Conservation (phyloP, 495 filamentous ascomycete species). For the Penicillium goetzii region DNA sequence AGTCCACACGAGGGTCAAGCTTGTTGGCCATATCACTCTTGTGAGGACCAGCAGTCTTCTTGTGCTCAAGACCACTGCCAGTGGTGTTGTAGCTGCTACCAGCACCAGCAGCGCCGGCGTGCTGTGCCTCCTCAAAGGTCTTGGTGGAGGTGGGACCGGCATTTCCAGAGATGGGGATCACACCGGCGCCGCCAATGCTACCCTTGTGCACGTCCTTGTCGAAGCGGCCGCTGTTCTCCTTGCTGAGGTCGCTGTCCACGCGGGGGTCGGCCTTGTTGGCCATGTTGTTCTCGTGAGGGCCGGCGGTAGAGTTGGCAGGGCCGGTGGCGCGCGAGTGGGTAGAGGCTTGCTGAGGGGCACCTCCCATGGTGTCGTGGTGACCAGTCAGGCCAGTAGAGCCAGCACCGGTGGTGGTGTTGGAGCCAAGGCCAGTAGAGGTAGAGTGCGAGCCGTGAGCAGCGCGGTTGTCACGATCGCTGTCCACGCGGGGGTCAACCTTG, state of each 20-base stretch:
- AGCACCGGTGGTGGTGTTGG: background rate
- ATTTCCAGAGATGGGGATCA: constrained; percentile 22
- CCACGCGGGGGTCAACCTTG: constrained; percentile 26
- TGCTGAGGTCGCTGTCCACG: constrained; percentile 51
- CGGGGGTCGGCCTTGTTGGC: constrained; percentile 56
- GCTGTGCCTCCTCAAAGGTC: constrained; percentile 27
- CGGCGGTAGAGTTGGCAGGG: constrained; percentile 34
- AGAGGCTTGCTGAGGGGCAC: constrained; percentile 43
- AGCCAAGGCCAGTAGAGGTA: constrained; percentile 3
- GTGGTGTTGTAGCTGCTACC: constrained; percentile 38
- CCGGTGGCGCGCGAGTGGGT: constrained; percentile 29
- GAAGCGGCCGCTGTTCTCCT: constrained; percentile 26
- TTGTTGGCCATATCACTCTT: constrained; percentile 59
- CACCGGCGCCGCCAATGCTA: constrained; percentile 20
- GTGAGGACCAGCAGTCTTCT: constrained; percentile 38
- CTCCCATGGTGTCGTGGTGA: constrained; percentile 53
- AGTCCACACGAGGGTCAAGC: constrained; percentile 46
- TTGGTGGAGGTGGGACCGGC: constrained; percentile 26
- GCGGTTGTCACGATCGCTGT: constrained; percentile 21
- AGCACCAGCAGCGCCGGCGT: constrained; percentile 11
- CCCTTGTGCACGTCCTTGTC: constrained; percentile 24
- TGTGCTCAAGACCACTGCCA: background rate
- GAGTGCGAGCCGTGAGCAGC: constrained; percentile 5
- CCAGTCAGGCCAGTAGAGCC: constrained; percentile 33
- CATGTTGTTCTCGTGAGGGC: constrained; percentile 50